These are phyloP conservation scores for Ochetophila trinervis DNA, from an alignment of 306 rosid genomes.

Conservation along the genomic window DNA sequence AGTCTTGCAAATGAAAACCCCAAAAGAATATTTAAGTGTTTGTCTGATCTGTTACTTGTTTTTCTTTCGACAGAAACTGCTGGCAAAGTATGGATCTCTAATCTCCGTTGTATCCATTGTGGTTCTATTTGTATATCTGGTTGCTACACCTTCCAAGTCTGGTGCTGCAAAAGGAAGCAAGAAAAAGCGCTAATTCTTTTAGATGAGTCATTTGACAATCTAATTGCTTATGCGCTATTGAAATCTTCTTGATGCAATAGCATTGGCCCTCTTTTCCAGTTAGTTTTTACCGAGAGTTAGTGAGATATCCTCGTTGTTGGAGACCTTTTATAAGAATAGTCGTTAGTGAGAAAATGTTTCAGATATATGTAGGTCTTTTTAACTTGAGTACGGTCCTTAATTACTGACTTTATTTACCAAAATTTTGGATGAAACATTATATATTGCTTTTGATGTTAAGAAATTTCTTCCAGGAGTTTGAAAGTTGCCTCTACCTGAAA, in stretches of 20 bases:
- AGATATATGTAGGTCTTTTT: not conserved
- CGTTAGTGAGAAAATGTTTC: constrained; percentile 15
- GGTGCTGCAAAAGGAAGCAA: constrained; percentile 71
- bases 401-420: constrained; percentile 14
- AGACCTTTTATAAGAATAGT: constrained; percentile 17
- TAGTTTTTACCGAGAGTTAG: not conserved
- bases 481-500: too few relatives aligned
- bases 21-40: not conserved
- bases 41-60: not conserved
- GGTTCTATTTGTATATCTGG: constrained; percentile 64
- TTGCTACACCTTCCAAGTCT: constrained; percentile 79
- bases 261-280: constrained; percentile 19
- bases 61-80: constrained; percentile 57
- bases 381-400: constrained; percentile 12
- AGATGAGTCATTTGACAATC: not conserved
- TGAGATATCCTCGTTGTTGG: constrained; percentile 9
- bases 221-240: constrained; percentile 1
- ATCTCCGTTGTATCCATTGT: constrained; percentile 73
- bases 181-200: constrained; percentile 75
- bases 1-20: not conserved
- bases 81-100: constrained; percentile 85
- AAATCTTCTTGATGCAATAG: constrained; percentile 7
- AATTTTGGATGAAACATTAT: constrained; percentile 26
- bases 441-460: constrained; percentile 2
- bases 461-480: not conserved